Percentiles rank a stretch among this genome's conserved stretches.
Evolutionary conservation across 1,284 basidiomycete genomes (phyloP).

Genomic region (Butyriboletus appendiculatus): DNA sequence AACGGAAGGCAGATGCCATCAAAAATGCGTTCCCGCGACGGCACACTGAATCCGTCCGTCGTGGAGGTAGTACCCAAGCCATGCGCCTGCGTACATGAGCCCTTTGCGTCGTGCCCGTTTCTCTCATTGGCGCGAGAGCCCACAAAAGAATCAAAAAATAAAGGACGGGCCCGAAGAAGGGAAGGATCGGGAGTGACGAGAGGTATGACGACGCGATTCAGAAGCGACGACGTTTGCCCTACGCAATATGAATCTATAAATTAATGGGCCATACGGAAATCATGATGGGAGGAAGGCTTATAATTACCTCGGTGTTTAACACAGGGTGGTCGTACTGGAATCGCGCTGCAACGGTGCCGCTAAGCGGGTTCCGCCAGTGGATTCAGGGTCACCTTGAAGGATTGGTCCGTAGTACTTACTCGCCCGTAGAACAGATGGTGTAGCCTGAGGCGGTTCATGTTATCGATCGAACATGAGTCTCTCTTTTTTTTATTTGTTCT

Average conservation of each 20-base stretch:
- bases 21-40: constrained; percentile 28
- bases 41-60: constrained; percentile 73
- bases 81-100: constrained; percentile 78
- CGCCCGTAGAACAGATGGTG: constrained; percentile 57
- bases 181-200: neutral
- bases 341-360: constrained; percentile 48
- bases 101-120: constrained; percentile 54
- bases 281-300: constrained; percentile 7
- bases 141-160: constrained; percentile 15
- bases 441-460: constrained; percentile 83
- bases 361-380: constrained; percentile 63
- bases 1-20: constrained; percentile 30
- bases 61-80: constrained; percentile 79
- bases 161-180: neutral
- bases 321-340: constrained; percentile 75
- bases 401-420: constrained; percentile 70
- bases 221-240: neutral
- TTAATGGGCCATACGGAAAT: neutral
- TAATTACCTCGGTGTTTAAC: constrained; percentile 52
- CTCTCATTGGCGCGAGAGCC: constrained; percentile 58
- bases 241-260: too few species aligned
- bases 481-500: neutral
- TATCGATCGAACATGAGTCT: constrained; percentile 41
- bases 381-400: constrained; percentile 70
- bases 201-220: neutral